These are phyloP conservation scores for Syncephalis fuscata DNA, from an alignment of 371 early-diverging fungal genomes.

Conservation along the genomic window DNA sequence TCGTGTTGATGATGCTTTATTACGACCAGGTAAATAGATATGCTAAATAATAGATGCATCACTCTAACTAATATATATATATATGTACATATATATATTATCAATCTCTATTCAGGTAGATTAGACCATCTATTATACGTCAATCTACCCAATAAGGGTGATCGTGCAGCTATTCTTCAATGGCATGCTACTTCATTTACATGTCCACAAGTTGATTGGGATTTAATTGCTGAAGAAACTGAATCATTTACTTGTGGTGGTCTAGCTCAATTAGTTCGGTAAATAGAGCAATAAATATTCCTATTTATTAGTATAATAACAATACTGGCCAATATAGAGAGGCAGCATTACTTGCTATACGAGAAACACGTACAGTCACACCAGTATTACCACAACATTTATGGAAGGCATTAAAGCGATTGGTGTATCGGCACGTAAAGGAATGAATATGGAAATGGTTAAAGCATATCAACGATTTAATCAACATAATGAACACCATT, in stretches of 20 bases:
- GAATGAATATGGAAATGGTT: no score
- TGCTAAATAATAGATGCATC: no score
- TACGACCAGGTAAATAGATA: slow-evolving; percentile 45
- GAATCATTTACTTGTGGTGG: slow-evolving; percentile 43
- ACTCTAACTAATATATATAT: not conserved
- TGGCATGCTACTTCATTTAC: slow-evolving; percentile 10
- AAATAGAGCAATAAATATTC: not conserved
- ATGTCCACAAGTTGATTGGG: slow-evolving; percentile 16
- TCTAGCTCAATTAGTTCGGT: slow-evolving; percentile 36
- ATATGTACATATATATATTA: no score
- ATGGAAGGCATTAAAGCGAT: no score
- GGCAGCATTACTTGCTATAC: no score
- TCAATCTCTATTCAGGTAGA: slow-evolving; percentile 39
- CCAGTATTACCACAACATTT: no score
- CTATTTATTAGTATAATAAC: no score
- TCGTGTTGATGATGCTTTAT: slow-evolving; percentile 70
- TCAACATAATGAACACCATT: no score
- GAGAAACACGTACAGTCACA: no score
- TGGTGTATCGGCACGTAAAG: no score
- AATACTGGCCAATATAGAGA: no score
- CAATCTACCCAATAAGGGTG: slow-evolving; percentile 31
- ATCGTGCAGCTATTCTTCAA: slow-evolving; percentile 29
- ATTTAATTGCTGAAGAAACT: slow-evolving; percentile 21
- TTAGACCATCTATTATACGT: slow-evolving; percentile 54
- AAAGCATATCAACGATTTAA: no score